Conservation (phyloP, 2,329 filamentous ascomycete species). For the Truncatella angustata region DNA sequence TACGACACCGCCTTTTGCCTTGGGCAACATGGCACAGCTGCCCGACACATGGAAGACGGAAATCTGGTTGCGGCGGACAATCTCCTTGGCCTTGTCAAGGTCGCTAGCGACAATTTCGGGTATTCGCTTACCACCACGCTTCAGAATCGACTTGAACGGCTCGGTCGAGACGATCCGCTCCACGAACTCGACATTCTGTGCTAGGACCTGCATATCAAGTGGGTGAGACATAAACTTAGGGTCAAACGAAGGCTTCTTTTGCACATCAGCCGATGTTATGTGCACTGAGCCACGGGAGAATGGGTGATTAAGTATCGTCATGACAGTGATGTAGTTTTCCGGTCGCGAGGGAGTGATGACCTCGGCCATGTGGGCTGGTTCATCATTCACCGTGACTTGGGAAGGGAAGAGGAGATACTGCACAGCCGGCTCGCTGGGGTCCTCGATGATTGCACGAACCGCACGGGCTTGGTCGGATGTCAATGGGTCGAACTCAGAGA, state of each 20-base stretch:
- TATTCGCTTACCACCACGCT: slow-evolving; percentile 32
- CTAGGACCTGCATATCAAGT: slow-evolving; percentile 53
- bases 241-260: slow-evolving; percentile 48
- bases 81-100: slow-evolving; percentile 32
- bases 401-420: slow-evolving; percentile 19
- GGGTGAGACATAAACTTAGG: slow-evolving; percentile 56
- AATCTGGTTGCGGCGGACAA: slow-evolving; percentile 31
- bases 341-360: not conserved
- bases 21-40: slow-evolving; percentile 33
- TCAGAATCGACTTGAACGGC: slow-evolving; percentile 40
- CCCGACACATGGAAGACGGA: slow-evolving; percentile 47
- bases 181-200: slow-evolving; percentile 39
- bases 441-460: slow-evolving; percentile 27
- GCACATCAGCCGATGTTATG: slow-evolving; percentile 25
- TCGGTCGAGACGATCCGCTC: slow-evolving; percentile 32
- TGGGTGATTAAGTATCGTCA: too few species aligned
- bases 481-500: slow-evolving; percentile 10
- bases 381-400: slow-evolving; percentile 26
- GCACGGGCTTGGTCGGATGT: slow-evolving; percentile 16
- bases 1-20: slow-evolving; percentile 17
- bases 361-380: slow-evolving; percentile 8
- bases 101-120: slow-evolving; percentile 29
- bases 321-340: not conserved
- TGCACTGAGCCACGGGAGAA: not conserved
- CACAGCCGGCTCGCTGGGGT: slow-evolving; percentile 6